These are phyloP conservation scores for Saprolegnia parasitica DNA, from an alignment of 352 stramenopile genomes.

Conservation along the genomic window DNA sequence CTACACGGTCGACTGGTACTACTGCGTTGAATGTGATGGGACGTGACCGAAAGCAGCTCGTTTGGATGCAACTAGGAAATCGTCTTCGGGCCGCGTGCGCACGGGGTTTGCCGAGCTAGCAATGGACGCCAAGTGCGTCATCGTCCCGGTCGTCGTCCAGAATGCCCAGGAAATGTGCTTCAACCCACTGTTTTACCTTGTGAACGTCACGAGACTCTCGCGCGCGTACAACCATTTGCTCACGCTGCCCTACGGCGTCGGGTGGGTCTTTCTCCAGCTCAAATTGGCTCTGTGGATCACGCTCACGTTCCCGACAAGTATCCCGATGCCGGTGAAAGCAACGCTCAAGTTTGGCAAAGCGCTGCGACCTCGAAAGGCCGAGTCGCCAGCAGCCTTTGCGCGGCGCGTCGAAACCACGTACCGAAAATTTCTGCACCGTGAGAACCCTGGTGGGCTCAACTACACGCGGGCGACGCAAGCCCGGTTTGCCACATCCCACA, in stretches of 20 bases:
- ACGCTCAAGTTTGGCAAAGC: not conserved
- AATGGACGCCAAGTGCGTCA: not conserved
- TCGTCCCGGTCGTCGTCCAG: not conserved
- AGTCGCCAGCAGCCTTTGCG: not conserved
- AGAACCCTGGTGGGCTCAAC: not conserved
- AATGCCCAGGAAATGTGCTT: slow-evolving; percentile 3
- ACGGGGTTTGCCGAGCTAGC: not conserved
- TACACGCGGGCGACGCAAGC: not conserved
- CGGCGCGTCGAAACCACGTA: not conserved
- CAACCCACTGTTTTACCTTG: not conserved
- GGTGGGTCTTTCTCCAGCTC: not conserved
- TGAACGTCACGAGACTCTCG: not conserved
- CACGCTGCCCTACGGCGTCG: not conserved
- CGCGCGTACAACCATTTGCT: not conserved
- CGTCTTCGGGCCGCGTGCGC: not conserved
- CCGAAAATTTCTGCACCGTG: not conserved
- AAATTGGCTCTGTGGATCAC: not conserved
- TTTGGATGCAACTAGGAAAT: not conserved
- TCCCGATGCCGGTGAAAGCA: slow-evolving; percentile 4
- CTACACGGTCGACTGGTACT: slow-evolving; percentile 3
- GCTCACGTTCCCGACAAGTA: not conserved
- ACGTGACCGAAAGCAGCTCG: no score
- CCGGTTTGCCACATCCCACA: not conserved
- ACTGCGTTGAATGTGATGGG: not conserved
- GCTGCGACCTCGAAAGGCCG: not conserved